Base-by-base conservation (phyloP, 768 basidiomycete species). In the Pleurotus tuber-regium region DNA sequence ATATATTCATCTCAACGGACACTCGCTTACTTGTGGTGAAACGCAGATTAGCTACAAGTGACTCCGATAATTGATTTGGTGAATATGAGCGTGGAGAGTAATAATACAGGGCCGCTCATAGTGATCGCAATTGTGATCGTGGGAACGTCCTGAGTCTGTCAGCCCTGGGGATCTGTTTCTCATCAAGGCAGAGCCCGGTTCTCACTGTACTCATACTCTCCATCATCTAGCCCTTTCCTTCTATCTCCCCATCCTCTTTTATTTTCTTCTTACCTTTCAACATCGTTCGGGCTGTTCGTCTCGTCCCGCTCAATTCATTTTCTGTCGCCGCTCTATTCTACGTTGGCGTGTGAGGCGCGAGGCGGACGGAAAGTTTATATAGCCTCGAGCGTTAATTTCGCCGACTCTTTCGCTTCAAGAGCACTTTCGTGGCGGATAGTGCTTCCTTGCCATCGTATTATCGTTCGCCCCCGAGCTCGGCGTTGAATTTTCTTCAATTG, bases 321-420 rank as follows among this genome's bases (percentile, higher is more conserved):
- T 24, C 43, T 36, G 16, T 43, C 43, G 3, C 19, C 26, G 26
- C 43, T 18, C 25, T n/a, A n/a, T 26, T 29, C 11, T 1, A n/a
- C 35, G 35, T 16, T 38, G 19, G 19, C 23, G 31, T 36, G 29
- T 24, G 46, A 48, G 28, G 28, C 19, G 6, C 18, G 21, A 31
- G 31, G 46, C 28, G 23, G n/a, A 18, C 46, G 46, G 46, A 48
- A 44, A 44, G 43, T 26, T 44, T 44, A 44, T 14, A 19, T 16
- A 9, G 43, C 46, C 31, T 31, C 46, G 35, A 24, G 19, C 29
- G 18, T 21, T 18, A 35, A 48, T 48, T 48, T 48, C n/a, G 30
- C 46, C 46, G 31, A 48, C 29, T 5, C 9, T 18, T 33, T 48
- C 46, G 46, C 46, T n/a, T 30, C 8, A 21, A 24, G 30, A 35